Conservation (phyloP, 2,329 filamentous ascomycete genomes). For the Monilinia fructicola region DNA sequence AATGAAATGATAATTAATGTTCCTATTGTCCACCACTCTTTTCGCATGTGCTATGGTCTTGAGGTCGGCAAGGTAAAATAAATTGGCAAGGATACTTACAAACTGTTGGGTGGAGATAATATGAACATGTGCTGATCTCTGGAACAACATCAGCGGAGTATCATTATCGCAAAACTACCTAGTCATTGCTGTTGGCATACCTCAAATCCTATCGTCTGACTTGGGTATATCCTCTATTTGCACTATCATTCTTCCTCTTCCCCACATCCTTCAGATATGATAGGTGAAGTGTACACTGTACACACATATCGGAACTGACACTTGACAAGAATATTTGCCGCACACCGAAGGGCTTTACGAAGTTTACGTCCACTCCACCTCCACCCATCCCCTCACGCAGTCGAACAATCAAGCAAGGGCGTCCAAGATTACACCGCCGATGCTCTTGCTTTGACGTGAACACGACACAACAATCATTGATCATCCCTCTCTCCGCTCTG, state of each 20-base stretch:
- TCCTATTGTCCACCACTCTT: too few species aligned
- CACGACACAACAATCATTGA: background rate
- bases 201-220: constrained; percentile 22
- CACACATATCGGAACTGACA: background rate
- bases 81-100: background rate
- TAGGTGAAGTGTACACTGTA: constrained; percentile 21
- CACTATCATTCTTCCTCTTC: background rate
- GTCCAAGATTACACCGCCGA: background rate
- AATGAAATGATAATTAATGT: too few species aligned
- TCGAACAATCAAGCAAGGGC: background rate
- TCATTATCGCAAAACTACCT: constrained; percentile 6
- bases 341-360: background rate
- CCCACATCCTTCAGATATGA: constrained; percentile 4
- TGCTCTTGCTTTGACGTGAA: background rate
- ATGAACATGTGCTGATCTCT: constrained; percentile 11
- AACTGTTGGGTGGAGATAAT: background rate
- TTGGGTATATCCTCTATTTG: constrained; percentile 12
- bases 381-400: background rate
- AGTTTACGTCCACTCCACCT: background rate
- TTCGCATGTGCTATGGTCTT: too few species aligned
- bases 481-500: constrained; percentile 47
- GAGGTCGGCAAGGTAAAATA: background rate
- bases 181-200: constrained; percentile 19
- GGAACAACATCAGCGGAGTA: constrained; percentile 7
- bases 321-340: background rate